Percentiles rank a stretch among this genome's conserved stretches.
Evolutionary conservation across 2,329 filamentous ascomycete species (phyloP).

Genomic region (Penicillium sp.): DNA sequence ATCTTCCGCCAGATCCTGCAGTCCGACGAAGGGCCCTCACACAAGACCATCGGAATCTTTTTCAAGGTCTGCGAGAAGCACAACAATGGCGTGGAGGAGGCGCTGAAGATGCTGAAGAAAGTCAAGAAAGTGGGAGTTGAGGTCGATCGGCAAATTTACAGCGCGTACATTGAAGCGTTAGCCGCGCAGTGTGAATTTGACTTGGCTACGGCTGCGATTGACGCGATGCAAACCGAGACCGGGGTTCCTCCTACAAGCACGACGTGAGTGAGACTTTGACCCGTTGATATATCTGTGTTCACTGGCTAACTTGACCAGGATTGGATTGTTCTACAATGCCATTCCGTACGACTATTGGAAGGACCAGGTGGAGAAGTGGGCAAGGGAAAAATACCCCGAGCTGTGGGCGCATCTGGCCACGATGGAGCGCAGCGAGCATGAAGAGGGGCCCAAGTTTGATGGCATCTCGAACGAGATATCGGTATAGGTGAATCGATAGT

Average conservation of each 20-base stretch:
- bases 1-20: slow-evolving; percentile 83
- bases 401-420: slow-evolving; percentile 64
- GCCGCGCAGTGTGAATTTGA: slow-evolving; percentile 68
- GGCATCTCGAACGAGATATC: slow-evolving; percentile 25
- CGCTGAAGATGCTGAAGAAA: slow-evolving; percentile 51
- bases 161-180: slow-evolving; percentile 70
- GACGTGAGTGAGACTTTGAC: slow-evolving; percentile 56
- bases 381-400: slow-evolving; percentile 60
- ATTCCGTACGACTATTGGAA: slow-evolving; percentile 63
- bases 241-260: slow-evolving; percentile 63
- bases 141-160: slow-evolving; percentile 67
- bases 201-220: slow-evolving; percentile 62
- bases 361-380: slow-evolving; percentile 69
- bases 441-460: slow-evolving; percentile 33
- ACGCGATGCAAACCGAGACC: slow-evolving; percentile 61
- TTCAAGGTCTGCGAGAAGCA: slow-evolving; percentile 70
- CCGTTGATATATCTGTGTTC: not conserved
- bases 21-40: slow-evolving; percentile 79
- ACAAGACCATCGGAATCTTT: slow-evolving; percentile 72
- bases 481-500: not conserved
- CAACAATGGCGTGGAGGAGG: slow-evolving; percentile 40
- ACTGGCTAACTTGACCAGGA: slow-evolving; percentile 43
- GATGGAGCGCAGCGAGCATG: slow-evolving; percentile 30
- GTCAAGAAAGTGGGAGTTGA: slow-evolving; percentile 71
- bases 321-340: slow-evolving; percentile 72